phyloP scores from a whole-genome alignment of 805 yeast species.

The Phaffomyces opuntiae region DNA sequence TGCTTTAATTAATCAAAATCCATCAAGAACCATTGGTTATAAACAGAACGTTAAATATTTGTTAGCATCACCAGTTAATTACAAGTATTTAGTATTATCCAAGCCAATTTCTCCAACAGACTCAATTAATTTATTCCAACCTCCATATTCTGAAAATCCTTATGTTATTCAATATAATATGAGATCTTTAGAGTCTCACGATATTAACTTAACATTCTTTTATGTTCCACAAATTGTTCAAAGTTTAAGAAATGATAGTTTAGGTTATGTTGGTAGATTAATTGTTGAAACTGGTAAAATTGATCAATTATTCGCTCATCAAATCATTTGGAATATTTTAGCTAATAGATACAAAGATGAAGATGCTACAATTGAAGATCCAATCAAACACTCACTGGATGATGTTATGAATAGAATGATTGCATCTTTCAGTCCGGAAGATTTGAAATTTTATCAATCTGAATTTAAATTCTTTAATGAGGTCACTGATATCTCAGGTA shows the following conservation, averaged over 20 bases:
- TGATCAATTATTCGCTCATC: conserved; percentile 90
- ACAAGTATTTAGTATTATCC: conserved; percentile 18
- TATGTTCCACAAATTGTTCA: conserved; percentile 98
- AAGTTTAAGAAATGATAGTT: conserved; percentile 69
- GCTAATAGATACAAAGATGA: conserved; percentile 92
- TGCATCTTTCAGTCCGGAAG: conserved; percentile 49
- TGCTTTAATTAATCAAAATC: conserved; percentile 43
- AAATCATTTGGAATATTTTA: conserved; percentile 94
- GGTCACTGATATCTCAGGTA: conserved; percentile 91
- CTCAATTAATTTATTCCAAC: conserved; percentile 76
- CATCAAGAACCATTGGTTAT: conserved; percentile 48
- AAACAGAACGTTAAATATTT: conserved; percentile 56
- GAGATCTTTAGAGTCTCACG: conserved; percentile 83
- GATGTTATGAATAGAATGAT: conserved; percentile 61
- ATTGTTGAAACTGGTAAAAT: conserved; percentile 89
- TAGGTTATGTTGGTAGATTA: conserved; percentile 83
- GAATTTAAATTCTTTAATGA: conserved; percentile 88
- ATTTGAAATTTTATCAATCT: conserved; percentile 60
- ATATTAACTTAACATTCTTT: conserved; percentile 82
- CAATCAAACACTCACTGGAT: conserved; percentile 77
- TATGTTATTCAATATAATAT: conserved; percentile 77
- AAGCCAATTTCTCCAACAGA: conserved; percentile 72
- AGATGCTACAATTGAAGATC: conserved; percentile 73
- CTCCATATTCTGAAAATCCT: conserved; percentile 61
- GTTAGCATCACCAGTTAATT: conserved; percentile 21